Percentiles rank a stretch among this genome's conserved stretches.
phyloP scores from a whole-genome alignment of 2,329 filamentous ascomycete genomes.

The Lecanicillium sp. region DNA sequence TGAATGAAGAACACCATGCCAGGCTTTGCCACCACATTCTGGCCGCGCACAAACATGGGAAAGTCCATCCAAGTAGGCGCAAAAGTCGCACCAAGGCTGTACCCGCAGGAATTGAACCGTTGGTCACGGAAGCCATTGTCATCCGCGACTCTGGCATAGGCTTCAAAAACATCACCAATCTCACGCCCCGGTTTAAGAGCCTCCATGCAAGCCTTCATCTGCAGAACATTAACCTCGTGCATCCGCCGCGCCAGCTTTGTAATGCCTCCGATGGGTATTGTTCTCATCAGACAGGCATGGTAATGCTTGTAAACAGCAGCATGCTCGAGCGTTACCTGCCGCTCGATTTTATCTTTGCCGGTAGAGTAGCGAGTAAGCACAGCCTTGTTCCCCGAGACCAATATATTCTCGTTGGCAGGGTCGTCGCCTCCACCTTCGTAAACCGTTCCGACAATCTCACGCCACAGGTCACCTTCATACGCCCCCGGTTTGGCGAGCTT shows the following conservation, averaged over 20 bases:
- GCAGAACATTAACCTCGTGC: conserved; percentile 10
- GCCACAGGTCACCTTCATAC: conserved; percentile 26
- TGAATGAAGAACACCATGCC: conserved; percentile 26
- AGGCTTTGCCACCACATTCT: conserved; percentile 4
- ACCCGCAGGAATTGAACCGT: conserved; percentile 8
- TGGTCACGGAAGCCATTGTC: conserved; percentile 10
- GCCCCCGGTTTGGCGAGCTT: conserved; percentile 26
- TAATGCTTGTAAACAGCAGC: conserved; percentile 25
- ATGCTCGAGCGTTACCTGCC: conserved; percentile 24
- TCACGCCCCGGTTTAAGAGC: conserved; percentile 7
- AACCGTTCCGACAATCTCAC: conserved; percentile 24
- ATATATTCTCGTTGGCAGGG: conserved; percentile 25
- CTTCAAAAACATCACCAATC: conserved; percentile 10
- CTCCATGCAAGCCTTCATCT: conserved; percentile 9
- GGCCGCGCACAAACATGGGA: conserved; percentile 9
- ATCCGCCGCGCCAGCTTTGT: conserved; percentile 8
- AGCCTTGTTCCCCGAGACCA: conserved; percentile 24
- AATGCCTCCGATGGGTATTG: conserved; percentile 16
- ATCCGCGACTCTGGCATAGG: conserved; percentile 9
- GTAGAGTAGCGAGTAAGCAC: conserved; percentile 24
- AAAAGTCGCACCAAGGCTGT: conserved; percentile 9
- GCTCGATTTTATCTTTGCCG: conserved; percentile 21
- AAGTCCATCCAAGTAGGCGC: conserved; percentile 9
- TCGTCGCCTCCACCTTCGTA: conserved; percentile 27
- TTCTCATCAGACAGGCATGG: conserved; percentile 24